Conservation (phyloP, 768 basidiomycete species). For the Boletus eberwhitei region DNA sequence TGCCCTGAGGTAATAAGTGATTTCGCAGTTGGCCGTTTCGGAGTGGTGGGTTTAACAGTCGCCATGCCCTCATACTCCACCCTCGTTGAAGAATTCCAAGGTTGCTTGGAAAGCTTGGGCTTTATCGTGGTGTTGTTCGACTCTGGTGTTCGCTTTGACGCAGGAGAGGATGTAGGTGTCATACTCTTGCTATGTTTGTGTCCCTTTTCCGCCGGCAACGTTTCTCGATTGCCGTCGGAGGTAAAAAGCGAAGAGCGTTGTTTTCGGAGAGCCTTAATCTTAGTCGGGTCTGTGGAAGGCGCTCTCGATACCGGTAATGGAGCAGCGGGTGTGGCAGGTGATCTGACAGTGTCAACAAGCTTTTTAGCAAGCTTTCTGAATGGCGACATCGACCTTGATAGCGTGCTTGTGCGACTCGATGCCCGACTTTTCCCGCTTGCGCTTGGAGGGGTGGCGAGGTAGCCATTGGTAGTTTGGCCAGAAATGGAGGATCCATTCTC, state of each 20-base stretch:
- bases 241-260: constrained; percentile 64
- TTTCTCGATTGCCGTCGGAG: constrained; percentile 41
- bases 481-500: constrained; percentile 73
- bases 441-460: constrained; percentile 63
- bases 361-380: constrained; percentile 74
- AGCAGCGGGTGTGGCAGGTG: constrained; percentile 40
- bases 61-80: constrained; percentile 54
- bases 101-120: constrained; percentile 41
- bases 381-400: constrained; percentile 79
- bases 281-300: constrained; percentile 54
- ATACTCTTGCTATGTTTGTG: constrained; percentile 73
- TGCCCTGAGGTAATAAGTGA: constrained; percentile 43
- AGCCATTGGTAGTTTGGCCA: constrained; percentile 53
- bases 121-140: constrained; percentile 42
- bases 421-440: constrained; percentile 41
- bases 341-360: constrained; percentile 49
- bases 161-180: constrained; percentile 66
- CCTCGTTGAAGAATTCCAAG: constrained; percentile 82
- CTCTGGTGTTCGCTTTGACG: constrained; percentile 34
- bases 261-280: constrained; percentile 39
- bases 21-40: constrained; percentile 46
- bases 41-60: constrained; percentile 45
- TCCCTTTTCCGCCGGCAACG: constrained; percentile 52
- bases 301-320: constrained; percentile 45
- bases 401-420: constrained; percentile 38